phyloP scores from a whole-genome alignment of 1,284 basidiomycete genomes.

The Leccinum griseonigrum region DNA sequence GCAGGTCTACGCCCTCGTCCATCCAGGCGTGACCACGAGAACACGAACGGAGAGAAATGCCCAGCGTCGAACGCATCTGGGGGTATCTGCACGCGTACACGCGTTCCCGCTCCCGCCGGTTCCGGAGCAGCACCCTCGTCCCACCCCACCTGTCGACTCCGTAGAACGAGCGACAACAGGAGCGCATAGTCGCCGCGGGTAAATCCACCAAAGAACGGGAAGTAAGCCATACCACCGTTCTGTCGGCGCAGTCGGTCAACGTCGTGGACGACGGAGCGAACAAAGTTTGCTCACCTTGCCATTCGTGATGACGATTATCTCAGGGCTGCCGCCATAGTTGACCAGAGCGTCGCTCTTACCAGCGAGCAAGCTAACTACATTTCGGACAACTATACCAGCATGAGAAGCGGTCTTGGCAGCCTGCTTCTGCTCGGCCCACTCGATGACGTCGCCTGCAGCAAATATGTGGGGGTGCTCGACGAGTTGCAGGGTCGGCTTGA shows the following conservation, averaged over 20 bases:
- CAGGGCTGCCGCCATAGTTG: slow-evolving; percentile 49
- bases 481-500: slow-evolving; percentile 53
- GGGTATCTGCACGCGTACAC: too few relatives aligned
- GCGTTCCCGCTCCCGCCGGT: too few relatives aligned
- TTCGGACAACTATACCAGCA: slow-evolving; percentile 42
- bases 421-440: slow-evolving; percentile 61
- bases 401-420: slow-evolving; percentile 47
- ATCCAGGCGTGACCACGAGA: too few relatives aligned
- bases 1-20: too few relatives aligned
- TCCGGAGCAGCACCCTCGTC: too few relatives aligned
- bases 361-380: slow-evolving; percentile 45
- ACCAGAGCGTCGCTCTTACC: slow-evolving; percentile 34
- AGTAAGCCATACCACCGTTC: slow-evolving; percentile 46
- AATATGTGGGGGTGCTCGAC: slow-evolving; percentile 48
- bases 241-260: slow-evolving; percentile 19
- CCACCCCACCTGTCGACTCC: too few relatives aligned
- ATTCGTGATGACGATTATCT: slow-evolving; percentile 55
- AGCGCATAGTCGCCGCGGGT: slow-evolving; percentile 34
- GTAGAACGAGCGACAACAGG: too few relatives aligned
- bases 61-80: too few relatives aligned
- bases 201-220: slow-evolving; percentile 49
- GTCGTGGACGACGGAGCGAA: background rate
- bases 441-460: slow-evolving; percentile 58
- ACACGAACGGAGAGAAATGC: too few relatives aligned
- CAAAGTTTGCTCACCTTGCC: slow-evolving; percentile 47